Conservation (phyloP, 2,329 filamentous ascomycete species). For the Endoconidiophora polonica region DNA sequence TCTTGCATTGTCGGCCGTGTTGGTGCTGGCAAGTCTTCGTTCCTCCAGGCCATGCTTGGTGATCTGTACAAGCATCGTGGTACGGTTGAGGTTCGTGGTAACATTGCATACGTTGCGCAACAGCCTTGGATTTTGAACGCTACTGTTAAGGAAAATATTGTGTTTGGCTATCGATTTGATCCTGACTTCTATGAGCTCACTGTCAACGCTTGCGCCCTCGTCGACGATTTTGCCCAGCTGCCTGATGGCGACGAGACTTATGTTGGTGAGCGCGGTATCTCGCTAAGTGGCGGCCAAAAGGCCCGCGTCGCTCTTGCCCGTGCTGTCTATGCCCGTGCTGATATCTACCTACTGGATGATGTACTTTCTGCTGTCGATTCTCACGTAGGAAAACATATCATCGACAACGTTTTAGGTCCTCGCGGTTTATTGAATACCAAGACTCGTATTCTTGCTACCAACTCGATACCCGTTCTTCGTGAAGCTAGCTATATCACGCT, state of each 20-base stretch:
- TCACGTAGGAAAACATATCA: slow-evolving; percentile 87
- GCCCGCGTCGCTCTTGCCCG: slow-evolving; percentile 80
- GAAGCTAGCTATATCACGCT: slow-evolving; percentile 82
- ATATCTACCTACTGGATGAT: slow-evolving; percentile 89
- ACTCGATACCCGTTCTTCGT: slow-evolving; percentile 78
- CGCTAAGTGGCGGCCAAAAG: slow-evolving; percentile 88
- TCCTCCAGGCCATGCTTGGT: slow-evolving; percentile 74
- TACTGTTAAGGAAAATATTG: slow-evolving; percentile 88
- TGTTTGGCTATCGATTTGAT: slow-evolving; percentile 91
- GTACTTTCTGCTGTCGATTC: slow-evolving; percentile 95
- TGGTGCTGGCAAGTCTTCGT: slow-evolving; percentile 86
- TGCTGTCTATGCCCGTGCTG: slow-evolving; percentile 91
- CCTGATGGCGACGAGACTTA: slow-evolving; percentile 94
- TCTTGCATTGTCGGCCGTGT: slow-evolving; percentile 87
- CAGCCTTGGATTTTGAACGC: slow-evolving; percentile 96
- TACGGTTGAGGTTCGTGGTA: slow-evolving; percentile 65
- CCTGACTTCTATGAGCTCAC: slow-evolving; percentile 88
- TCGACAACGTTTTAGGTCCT: slow-evolving; percentile 79
- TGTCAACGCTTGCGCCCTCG: slow-evolving; percentile 73
- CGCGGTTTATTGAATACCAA: slow-evolving; percentile 70
- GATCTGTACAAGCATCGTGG: slow-evolving; percentile 84
- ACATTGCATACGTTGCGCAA: slow-evolving; percentile 81
- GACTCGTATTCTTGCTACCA: slow-evolving; percentile 85
- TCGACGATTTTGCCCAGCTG: slow-evolving; percentile 79
- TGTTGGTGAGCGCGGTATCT: slow-evolving; percentile 92